Conservation (phyloP, 2,329 filamentous ascomycete species). For the Fusarium sp. region DNA sequence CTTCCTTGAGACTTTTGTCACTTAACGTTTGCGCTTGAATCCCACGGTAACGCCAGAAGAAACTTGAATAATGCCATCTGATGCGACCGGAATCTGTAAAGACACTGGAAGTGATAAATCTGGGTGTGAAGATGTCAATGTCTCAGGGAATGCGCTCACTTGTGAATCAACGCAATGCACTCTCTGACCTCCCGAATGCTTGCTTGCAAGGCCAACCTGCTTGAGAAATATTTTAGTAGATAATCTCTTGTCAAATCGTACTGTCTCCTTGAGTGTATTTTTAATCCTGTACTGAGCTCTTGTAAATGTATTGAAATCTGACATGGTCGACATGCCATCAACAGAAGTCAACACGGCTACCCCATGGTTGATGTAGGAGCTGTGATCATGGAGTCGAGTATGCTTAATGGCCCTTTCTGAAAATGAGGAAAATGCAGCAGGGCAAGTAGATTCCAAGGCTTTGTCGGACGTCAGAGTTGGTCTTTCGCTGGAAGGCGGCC, state of each 20-base stretch:
- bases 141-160: neutral
- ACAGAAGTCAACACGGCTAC: neutral
- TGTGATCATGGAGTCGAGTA: conserved; percentile 1
- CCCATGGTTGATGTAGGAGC: neutral
- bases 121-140: neutral
- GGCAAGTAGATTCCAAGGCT: neutral
- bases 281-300: no score
- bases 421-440: conserved; percentile 1
- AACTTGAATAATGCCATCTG: neutral
- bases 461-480: neutral
- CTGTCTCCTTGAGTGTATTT: no score
- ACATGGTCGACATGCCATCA: neutral
- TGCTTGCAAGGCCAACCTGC: neutral
- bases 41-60: neutral
- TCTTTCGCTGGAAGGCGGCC: conserved; percentile 6
- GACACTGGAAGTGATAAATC: neutral
- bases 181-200: neutral
- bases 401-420: conserved; percentile 1
- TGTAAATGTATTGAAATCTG: neutral
- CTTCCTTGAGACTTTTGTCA: neutral
- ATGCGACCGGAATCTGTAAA: neutral
- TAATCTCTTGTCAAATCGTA: neutral
- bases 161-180: neutral
- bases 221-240: neutral
- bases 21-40: conserved; percentile 14